Percentiles rank a stretch among this genome's conserved stretches.
These are phyloP conservation scores for Aurantiochytrium sp. DNA, from an alignment of 108 stramenopile genomes.

Conservation along the genomic window DNA sequence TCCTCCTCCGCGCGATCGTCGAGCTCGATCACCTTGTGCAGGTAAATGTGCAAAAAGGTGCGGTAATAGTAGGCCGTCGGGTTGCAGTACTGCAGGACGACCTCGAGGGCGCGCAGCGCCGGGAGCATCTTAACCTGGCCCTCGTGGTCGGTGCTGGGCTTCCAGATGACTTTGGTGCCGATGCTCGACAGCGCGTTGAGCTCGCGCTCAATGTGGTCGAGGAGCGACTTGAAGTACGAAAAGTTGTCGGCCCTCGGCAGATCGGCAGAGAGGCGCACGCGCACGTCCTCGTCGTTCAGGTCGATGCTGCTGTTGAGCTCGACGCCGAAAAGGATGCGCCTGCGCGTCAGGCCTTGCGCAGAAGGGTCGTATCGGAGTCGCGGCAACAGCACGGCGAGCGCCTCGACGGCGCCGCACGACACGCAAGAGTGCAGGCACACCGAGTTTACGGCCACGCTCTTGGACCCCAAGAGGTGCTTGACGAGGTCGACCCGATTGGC, in stretches of 20 bases:
- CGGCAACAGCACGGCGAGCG: neutral
- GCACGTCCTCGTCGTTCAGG: neutral
- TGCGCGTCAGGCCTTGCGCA: neutral
- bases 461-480: neutral
- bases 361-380: neutral
- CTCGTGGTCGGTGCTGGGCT: neutral
- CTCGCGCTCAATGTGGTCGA: neutral
- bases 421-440: neutral
- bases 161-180: neutral
- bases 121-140: neutral
- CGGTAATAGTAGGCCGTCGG: neutral
- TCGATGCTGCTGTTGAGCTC: neutral
- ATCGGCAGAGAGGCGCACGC: neutral
- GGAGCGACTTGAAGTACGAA: neutral
- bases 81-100: constrained; percentile 24
- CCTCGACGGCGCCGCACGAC: constrained; percentile 11
- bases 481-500: neutral
- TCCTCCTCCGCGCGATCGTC: neutral
- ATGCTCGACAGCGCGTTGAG: neutral
- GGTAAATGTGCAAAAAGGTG: neutral
- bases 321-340: neutral
- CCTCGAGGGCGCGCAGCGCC: neutral
- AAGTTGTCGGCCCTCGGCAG: neutral
- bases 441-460: constrained; percentile 3
- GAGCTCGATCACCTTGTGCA: neutral